Evolutionary conservation across 306 rosid genomes (phyloP), one percentile per base, ranked within the genome.

Genomic region (Arachis stenosperma): DNA sequence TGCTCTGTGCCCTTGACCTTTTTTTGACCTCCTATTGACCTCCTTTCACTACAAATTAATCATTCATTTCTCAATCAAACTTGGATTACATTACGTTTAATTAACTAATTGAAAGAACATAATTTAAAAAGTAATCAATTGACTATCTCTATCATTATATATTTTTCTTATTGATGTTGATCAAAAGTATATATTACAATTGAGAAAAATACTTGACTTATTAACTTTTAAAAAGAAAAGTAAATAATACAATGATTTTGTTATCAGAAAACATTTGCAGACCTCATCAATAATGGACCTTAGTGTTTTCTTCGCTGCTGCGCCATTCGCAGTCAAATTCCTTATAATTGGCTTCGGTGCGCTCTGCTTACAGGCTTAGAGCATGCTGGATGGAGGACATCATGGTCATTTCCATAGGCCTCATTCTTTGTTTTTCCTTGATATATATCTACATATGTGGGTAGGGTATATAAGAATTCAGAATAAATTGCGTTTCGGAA

Each of bases 331-430:
- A 53, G 56, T 42, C 69, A 65, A 37, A 71, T 56, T 78, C 78
- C 82, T 71, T 65, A 63, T 74, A 52, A 53, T 64, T 64, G 64
- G 78, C 8, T 63, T 17, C 46, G 46, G 39, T 73, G 77, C 70
- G 13, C 65, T 36, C 9, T 42, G 33, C 47, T 44, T 6, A 3
- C n/a, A 12, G 6, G 13, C 30, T 52, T 2, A 22, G 27, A 22
- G 47, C 60, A 52, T 9, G 42, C 36, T 12, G 39, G 60, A 72
- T 44, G 59, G 15, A 33, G 17, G 55, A 39, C 55, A 58, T 22
- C 9, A 44, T 55, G 30, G 66, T 44, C 70, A 74, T 52, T 41
- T 73, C 78, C 7, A 7, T 50, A 61, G 37, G 4, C 37, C 37
- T 33, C 37, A 33, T 33, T 33, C 37, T 33, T 22, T 22, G 27